phyloP scores from a whole-genome alignment of 2,329 filamentous ascomycete species.

The Cordyceps farinosa region DNA sequence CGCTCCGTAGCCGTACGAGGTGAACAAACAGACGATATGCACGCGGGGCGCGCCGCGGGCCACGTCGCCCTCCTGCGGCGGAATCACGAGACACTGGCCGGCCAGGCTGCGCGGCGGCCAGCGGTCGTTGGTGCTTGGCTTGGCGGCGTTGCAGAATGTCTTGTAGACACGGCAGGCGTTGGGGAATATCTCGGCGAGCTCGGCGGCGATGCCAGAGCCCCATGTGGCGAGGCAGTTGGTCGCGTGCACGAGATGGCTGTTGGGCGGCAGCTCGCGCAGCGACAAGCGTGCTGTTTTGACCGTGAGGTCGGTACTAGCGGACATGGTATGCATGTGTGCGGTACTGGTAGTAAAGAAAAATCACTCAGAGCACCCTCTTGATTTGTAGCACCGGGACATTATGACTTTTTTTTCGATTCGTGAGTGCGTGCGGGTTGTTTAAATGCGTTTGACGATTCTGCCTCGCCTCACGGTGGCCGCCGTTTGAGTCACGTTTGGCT shows the following conservation, averaged over 20 bases:
- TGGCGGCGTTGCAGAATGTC: slow-evolving; percentile 24
- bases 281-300: not conserved
- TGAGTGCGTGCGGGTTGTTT: not conserved
- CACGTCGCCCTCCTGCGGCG: slow-evolving; percentile 25
- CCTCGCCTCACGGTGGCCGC: not conserved
- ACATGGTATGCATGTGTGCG: not conserved
- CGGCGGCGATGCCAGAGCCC: slow-evolving; percentile 29
- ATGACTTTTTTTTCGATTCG: not conserved
- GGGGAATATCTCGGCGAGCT: slow-evolving; percentile 27
- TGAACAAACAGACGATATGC: slow-evolving; percentile 24
- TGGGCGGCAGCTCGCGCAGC: slow-evolving; percentile 1
- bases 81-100: slow-evolving; percentile 29
- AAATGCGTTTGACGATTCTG: not conserved
- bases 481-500: slow-evolving; percentile 2
- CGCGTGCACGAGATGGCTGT: slow-evolving; percentile 28
- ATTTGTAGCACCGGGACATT: not conserved
- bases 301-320: not conserved
- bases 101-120: slow-evolving; percentile 24
- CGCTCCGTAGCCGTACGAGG: slow-evolving; percentile 24
- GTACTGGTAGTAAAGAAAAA: not conserved
- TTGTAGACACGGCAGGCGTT: slow-evolving; percentile 26
- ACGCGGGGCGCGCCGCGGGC: slow-evolving; percentile 23
- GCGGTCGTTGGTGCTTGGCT: slow-evolving; percentile 10
- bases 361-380: not conserved
- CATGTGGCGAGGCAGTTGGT: slow-evolving; percentile 32